Base-by-base conservation (phyloP, 352 stramenopile genomes). In the Phytophthora cactorum region DNA sequence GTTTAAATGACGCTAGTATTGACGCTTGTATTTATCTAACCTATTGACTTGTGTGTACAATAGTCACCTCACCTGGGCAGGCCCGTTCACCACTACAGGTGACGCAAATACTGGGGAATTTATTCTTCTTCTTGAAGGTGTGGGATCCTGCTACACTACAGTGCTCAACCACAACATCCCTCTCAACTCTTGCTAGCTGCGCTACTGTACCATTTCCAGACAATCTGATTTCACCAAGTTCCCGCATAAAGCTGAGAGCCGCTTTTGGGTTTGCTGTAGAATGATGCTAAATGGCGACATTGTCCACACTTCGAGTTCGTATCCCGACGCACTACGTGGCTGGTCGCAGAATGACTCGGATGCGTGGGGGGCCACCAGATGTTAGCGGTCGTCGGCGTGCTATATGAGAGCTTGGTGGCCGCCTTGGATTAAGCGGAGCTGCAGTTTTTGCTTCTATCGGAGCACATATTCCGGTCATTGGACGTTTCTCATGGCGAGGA, bases 61-160 rank as follows among this genome's bases (percentile, higher is more conserved):
- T 86, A 28, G 74, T 68, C 27, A 75, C 66, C 34, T 68, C 54
- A 31, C 67, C 68, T 8, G 47, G 45, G 36, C 58, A 56, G 28
- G 41, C 41, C 8, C 61, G 59, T 25, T 73, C 72, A 14, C 41
- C 67, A 10, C 62, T 86, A 39, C 69, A 89, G 53, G 63, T 84
- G 6, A 75, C 79, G 7, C 77, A 86, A 43, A 81, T 82, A 46
- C 46, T 89, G 14, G 69, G 70, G 14, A 84, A 82, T 56, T 47
- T 89, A n/a, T 45, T 87, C 34, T 50, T 86, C 43, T 89, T 89
- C 45, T 45, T 89, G 49, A 79, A 79, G 36, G 62, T 81, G 34
- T 89, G 81, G 81, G 81, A 89, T 59, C 64, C 78, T 44, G 32
- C 50, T 10, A 52, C 66, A 0, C 59, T 89, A n/a, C 45, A 78